These are phyloP conservation scores for Leishmania guyanensis DNA, from an alignment of 208 protist genomes.

Conservation along the genomic window DNA sequence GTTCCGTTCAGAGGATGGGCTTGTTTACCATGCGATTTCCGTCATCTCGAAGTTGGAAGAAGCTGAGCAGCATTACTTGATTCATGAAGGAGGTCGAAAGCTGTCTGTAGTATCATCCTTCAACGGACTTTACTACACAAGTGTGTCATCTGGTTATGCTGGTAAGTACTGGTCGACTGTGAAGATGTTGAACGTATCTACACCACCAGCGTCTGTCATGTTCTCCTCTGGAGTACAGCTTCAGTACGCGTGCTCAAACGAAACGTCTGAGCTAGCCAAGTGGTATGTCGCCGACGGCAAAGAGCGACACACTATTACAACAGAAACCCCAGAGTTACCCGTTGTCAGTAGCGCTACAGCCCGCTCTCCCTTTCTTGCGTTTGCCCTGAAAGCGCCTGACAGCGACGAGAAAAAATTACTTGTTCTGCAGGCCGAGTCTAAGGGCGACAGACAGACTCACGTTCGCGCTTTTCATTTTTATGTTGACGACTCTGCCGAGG, in stretches of 20 bases:
- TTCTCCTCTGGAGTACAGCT: conserved; percentile 35
- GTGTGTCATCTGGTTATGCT: conserved; percentile 40
- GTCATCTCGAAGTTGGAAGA: conserved; percentile 9
- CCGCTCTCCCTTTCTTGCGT: conserved; percentile 12
- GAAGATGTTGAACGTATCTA: conserved; percentile 38
- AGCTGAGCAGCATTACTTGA: conserved; percentile 23
- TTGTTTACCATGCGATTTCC: conserved; percentile 28
- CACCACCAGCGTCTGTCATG: conserved; percentile 32
- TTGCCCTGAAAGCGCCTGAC: conserved; percentile 8
- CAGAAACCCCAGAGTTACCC: not conserved
- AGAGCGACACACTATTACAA: not conserved
- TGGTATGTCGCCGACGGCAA: conserved; percentile 29
- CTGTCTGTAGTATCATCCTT: conserved; percentile 27
- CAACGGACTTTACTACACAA: conserved; percentile 14
- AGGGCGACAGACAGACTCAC: not conserved
- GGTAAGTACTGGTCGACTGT: conserved; percentile 45
- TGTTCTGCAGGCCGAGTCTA: conserved; percentile 16
- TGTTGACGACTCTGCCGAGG: conserved; percentile 67
- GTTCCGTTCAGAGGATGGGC: conserved; percentile 45
- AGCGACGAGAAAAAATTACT: conserved; percentile 21
- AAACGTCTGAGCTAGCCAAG: conserved; percentile 12
- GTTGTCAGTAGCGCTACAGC: not conserved
- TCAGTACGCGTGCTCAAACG: conserved; percentile 39
- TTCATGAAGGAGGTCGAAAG: conserved; percentile 17
- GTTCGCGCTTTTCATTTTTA: conserved; percentile 15